Evolutionary conservation across 75 land plant genomes (phyloP), one percentile per base, ranked within the genome.

Genomic region (Pinus tabuliformis): DNA sequence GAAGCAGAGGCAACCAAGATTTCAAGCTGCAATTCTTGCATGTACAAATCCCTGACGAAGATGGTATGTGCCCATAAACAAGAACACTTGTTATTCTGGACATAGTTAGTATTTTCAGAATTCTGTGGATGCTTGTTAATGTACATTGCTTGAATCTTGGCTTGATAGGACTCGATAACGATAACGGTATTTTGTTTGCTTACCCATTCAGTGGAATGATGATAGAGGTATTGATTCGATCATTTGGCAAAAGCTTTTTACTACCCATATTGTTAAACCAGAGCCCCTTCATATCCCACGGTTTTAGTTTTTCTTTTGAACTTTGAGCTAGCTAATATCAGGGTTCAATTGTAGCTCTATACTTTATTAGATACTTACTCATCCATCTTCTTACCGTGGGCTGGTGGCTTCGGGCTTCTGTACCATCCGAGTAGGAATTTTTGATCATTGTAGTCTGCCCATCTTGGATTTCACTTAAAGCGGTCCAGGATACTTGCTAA

Each of bases 31-130:
- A 87, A 72, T 83, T 95, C 64, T 83, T 95, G 65, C 97, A 95
- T 59, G 89, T 91, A 63, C 97, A 91, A 76, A 89, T 93, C 65
- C 90, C 86, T 22, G 96, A 93, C 61, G 89, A 91, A 88, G 97
- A 95, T 75, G 94, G 98, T 95, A 75, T 8, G 7, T 11, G 2
- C 57, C 15, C 26, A 24, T 72, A 64, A 17, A 17, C 17, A 36
- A 30, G 42, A 49, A 49, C 54, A 49, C 12, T 9, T 9, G 54
- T 49, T 49, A 8, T 68, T 18, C 24, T 68, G 4, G 39, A 66
- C 52, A 7, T 68, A 12, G 9, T 9, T 42, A 4, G 12, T 20
- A 16, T 68, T 68, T 64, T 15, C 17, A 64, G 68, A 64, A 33
- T 64, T 64, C 36, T 64, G 68, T 42, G 39, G 36, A 36, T 64